Conservation (phyloP, 768 basidiomycete species). For the Lentinula detonsa region DNA sequence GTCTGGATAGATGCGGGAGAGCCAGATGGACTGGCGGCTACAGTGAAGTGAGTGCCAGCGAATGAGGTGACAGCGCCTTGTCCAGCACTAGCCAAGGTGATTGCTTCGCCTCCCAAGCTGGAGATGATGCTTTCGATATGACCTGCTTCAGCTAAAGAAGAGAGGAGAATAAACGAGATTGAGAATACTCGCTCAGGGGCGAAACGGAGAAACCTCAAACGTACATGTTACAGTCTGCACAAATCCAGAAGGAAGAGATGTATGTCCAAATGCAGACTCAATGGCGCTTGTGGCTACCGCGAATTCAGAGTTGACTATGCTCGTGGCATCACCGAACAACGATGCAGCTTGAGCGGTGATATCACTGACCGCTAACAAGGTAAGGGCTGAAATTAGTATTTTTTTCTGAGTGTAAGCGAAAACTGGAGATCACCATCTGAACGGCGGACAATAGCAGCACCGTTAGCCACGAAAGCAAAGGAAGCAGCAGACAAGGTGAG, state of each 20-base stretch:
- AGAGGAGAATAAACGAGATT: no score
- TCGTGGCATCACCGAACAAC: not conserved
- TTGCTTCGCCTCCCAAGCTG: not conserved
- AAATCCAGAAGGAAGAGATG: not conserved
- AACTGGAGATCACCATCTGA: not conserved
- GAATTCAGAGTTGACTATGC: not conserved
- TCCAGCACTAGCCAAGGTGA: not conserved
- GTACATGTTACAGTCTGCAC: not conserved
- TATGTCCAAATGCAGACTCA: not conserved
- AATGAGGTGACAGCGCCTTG: not conserved
- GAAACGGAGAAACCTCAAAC: not conserved
- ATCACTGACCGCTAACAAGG: not conserved
- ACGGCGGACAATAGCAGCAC: not conserved
- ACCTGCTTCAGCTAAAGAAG: not conserved
- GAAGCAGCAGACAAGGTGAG: not conserved
- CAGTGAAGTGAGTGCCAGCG: not conserved
- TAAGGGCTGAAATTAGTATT: no score
- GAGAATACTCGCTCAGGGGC: no score
- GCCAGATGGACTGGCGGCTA: not conserved
- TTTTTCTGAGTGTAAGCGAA: no score
- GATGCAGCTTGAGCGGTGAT: not conserved
- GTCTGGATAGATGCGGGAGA: not conserved
- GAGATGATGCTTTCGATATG: not conserved
- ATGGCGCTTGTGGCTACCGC: not conserved
- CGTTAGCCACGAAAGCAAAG: not conserved